A percentile compares a stretch with the other conserved stretches of the same genome.
These are phyloP conservation scores for Spongispora temasekensis DNA, from an alignment of 1,284 basidiomycete genomes.

Conservation along the genomic window DNA sequence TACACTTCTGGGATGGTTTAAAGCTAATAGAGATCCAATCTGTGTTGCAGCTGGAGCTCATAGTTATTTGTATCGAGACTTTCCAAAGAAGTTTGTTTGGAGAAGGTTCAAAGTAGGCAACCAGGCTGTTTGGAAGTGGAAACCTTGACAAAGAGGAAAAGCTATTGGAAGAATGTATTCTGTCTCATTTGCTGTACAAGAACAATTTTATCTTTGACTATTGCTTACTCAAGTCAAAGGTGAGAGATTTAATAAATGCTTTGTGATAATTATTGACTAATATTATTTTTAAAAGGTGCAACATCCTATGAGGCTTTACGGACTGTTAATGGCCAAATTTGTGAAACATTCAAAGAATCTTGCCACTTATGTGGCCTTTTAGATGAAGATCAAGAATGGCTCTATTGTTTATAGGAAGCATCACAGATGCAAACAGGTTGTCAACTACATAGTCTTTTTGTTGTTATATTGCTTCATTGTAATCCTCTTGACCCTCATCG, in stretches of 20 bases:
- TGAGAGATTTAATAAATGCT: not conserved
- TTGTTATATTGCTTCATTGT: not conserved
- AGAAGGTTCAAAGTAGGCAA: not conserved
- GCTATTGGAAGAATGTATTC: constrained; percentile 39
- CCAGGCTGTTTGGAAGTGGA: not conserved
- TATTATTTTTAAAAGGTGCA: constrained; percentile 13
- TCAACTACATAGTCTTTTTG: not conserved
- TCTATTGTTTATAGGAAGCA: not conserved
- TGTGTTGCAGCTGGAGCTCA: not conserved
- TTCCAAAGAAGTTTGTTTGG: constrained; percentile 14
- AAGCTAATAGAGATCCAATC: not conserved
- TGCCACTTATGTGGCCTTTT: constrained; percentile 37
- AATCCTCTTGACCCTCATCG: not conserved
- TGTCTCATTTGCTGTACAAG: constrained; percentile 13
- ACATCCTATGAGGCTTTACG: constrained; percentile 32
- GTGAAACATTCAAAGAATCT: constrained; percentile 28
- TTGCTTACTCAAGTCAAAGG: not conserved
- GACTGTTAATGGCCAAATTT: constrained; percentile 15
- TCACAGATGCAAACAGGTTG: not conserved
- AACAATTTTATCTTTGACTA: not conserved
- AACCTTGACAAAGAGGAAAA: not conserved
- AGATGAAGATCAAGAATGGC: constrained; percentile 40
- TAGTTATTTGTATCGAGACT: not conserved
- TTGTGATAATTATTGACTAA: not conserved
- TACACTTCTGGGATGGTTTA: no score